Conservation (phyloP, 345 rosid genomes). For the Gynandropsis gynandra region DNA sequence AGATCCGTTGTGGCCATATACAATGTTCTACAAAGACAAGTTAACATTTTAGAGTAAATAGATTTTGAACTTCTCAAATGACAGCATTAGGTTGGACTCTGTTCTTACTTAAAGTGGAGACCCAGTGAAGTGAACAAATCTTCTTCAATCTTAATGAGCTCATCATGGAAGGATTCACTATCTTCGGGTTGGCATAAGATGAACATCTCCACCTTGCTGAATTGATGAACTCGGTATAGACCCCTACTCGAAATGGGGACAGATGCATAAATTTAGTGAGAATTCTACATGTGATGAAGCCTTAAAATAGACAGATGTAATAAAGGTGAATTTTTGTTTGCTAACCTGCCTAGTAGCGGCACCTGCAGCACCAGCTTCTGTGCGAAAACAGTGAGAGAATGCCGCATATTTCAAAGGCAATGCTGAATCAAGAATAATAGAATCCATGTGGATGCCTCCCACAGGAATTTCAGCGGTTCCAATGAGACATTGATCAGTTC, state of each 20-base stretch:
- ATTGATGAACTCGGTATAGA: conserved; percentile 95
- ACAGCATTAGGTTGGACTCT: background rate
- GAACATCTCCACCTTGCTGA: conserved; percentile 95
- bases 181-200: conserved; percentile 66
- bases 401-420: conserved; percentile 80
- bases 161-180: conserved; percentile 61
- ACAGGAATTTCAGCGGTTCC: conserved; percentile 97
- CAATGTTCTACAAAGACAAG: conserved; percentile 48
- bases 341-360: conserved; percentile 56
- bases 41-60: conserved; percentile 10
- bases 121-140: conserved; percentile 74
- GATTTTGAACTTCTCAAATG: background rate
- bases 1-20: conserved; percentile 87
- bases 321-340: background rate
- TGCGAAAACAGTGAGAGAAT: conserved; percentile 88
- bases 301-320: background rate
- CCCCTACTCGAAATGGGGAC: conserved; percentile 39
- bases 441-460: conserved; percentile 95
- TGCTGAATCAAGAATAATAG: conserved; percentile 54
- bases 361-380: conserved; percentile 98
- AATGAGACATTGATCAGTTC: conserved; percentile 85
- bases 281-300: background rate
- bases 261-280: background rate
- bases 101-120: conserved; percentile 64
- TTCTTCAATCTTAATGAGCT: conserved; percentile 84